These are phyloP conservation scores for Neopestalotiopsis sp. DNA, from an alignment of 2,329 filamentous ascomycete species.

Conservation along the genomic window DNA sequence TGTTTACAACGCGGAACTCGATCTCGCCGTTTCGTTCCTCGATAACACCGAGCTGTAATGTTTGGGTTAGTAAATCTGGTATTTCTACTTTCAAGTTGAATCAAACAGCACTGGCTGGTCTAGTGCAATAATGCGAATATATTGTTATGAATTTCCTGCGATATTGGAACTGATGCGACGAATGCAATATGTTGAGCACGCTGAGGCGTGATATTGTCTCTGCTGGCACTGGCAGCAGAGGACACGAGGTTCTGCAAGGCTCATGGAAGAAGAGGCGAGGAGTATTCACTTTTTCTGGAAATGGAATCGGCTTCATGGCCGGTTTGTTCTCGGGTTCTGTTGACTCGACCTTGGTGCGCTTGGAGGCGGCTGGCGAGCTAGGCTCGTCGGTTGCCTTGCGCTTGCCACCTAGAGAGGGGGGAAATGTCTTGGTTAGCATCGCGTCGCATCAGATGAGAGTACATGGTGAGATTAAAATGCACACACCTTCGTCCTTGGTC, in stretches of 20 bases:
- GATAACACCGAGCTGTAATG: slow-evolving; percentile 75
- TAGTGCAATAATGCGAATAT: neutral
- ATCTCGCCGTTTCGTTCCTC: slow-evolving; percentile 95
- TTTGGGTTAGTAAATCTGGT: slow-evolving; percentile 29
- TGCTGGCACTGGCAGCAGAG: neutral
- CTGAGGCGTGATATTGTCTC: neutral
- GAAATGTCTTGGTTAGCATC: slow-evolving; percentile 16
- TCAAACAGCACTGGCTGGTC: neutral
- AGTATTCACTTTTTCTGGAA: slow-evolving; percentile 77
- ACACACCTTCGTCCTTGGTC: slow-evolving; percentile 48
- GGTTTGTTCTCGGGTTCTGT: slow-evolving; percentile 56
- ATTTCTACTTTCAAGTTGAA: slow-evolving; percentile 5
- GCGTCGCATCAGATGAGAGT: neutral
- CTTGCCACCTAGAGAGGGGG: slow-evolving; percentile 56
- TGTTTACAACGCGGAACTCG: slow-evolving; percentile 97
- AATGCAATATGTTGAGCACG: neutral
- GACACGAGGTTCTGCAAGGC: neutral
- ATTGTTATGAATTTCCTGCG: neutral
- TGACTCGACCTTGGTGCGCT: slow-evolving; percentile 64
- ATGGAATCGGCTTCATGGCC: slow-evolving; percentile 72
- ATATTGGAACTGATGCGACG: neutral
- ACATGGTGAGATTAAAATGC: neutral
- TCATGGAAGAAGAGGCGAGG: neutral
- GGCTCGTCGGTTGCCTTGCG: slow-evolving; percentile 75
- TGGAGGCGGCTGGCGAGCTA: slow-evolving; percentile 63